Percentiles rank a stretch among this genome's conserved stretches.
Conservation (phyloP, 768 basidiomycete species). For the Tulasnella sp. region DNA sequence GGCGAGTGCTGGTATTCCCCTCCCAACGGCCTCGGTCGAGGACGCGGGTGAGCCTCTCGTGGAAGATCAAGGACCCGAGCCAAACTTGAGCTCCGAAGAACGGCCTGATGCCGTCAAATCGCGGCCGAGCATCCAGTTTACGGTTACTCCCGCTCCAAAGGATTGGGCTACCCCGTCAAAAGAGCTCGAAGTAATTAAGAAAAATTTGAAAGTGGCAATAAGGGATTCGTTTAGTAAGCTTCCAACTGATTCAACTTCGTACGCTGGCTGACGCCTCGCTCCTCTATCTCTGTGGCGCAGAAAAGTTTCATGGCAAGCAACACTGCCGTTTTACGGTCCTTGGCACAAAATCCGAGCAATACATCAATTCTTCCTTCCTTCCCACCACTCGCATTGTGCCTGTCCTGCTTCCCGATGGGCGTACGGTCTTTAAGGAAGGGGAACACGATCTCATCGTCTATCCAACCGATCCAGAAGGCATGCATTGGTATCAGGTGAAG, state of each 20-base stretch:
- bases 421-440: background rate
- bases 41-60: too few species aligned
- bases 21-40: background rate
- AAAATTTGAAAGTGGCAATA: background rate
- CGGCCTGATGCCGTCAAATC: too few species aligned
- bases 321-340: background rate
- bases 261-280: too few species aligned
- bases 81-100: too few species aligned
- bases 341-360: background rate
- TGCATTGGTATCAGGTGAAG: background rate
- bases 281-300: background rate
- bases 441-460: background rate
- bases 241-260: background rate
- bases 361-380: background rate
- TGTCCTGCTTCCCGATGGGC: background rate
- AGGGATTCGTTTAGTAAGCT: background rate
- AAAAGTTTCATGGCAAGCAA: background rate
- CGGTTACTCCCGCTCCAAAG: background rate
- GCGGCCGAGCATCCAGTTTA: background rate
- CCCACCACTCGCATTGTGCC: background rate
- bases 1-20: background rate
- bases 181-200: background rate
- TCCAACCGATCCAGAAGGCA: background rate
- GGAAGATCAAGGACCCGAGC: too few species aligned
- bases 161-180: background rate